Conservation (phyloP, 2,329 filamentous ascomycete species). For the Diaporthe sp. region DNA sequence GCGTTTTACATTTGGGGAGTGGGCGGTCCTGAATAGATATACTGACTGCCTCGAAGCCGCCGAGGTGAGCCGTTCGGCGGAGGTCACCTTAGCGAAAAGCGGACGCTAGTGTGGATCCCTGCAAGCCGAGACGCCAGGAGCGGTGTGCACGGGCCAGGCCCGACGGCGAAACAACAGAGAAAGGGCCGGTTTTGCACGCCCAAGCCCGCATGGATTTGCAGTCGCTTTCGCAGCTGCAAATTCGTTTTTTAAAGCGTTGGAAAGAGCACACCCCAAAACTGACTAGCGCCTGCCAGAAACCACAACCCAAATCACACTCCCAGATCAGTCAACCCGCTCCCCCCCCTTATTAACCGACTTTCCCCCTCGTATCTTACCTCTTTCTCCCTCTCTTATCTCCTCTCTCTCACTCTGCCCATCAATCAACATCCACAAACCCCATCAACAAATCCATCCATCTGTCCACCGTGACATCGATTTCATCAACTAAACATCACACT, state of each 20-base stretch:
- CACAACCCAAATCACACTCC: slow-evolving; percentile 33
- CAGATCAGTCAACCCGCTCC: slow-evolving; percentile 30
- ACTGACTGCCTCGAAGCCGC: neutral
- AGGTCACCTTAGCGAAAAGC: slow-evolving; percentile 22
- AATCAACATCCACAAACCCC: slow-evolving; percentile 48
- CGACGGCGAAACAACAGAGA: slow-evolving; percentile 25
- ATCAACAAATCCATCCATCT: slow-evolving; percentile 48
- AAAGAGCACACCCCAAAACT: slow-evolving; percentile 40
- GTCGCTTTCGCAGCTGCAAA: slow-evolving; percentile 36
- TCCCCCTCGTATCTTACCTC: slow-evolving; percentile 30
- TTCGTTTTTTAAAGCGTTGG: slow-evolving; percentile 32
- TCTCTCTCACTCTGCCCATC: slow-evolving; percentile 47
- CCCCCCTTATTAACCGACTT: slow-evolving; percentile 34
- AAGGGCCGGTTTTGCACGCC: slow-evolving; percentile 33
- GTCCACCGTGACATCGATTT: slow-evolving; percentile 50
- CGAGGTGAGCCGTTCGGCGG: neutral
- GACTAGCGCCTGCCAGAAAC: slow-evolving; percentile 42
- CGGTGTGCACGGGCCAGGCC: slow-evolving; percentile 21
- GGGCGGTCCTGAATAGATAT: neutral
- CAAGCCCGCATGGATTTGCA: slow-evolving; percentile 9
- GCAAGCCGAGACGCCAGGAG: slow-evolving; percentile 24
- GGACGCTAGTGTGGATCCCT: slow-evolving; percentile 24
- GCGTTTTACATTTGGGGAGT: too few relatives aligned
- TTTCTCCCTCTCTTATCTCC: slow-evolving; percentile 33
- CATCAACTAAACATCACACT: slow-evolving; percentile 43